Evolutionary conservation across 345 rosid genomes (phyloP).

Genomic region (Carallia pectinifolia): DNA sequence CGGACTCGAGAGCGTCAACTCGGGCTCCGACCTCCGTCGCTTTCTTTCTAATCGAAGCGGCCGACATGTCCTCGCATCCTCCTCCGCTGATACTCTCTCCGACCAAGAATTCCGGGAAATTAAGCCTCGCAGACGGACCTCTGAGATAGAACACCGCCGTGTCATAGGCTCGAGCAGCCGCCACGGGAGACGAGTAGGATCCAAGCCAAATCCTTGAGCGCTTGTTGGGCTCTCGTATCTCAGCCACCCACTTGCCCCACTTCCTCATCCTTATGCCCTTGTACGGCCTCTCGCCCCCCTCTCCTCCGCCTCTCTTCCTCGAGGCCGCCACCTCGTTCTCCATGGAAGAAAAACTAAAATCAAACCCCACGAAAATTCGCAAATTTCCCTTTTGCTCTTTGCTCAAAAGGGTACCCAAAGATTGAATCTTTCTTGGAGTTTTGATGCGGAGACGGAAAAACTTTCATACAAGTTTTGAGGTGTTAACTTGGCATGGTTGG

Average conservation of each 20-base stretch:
- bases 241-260: constrained; percentile 99
- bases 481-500: background rate
- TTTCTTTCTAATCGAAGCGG: constrained; percentile 77
- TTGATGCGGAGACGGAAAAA: constrained; percentile 4
- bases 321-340: constrained; percentile 19
- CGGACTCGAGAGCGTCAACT: constrained; percentile 80
- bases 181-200: constrained; percentile 85
- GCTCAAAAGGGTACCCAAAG: background rate
- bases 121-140: constrained; percentile 91
- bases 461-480: background rate
- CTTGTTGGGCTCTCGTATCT: constrained; percentile 95
- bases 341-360: background rate
- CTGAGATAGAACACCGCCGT: constrained; percentile 88
- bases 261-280: constrained; percentile 99
- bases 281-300: constrained; percentile 49
- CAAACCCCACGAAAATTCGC: background rate
- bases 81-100: constrained; percentile 45
- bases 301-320: constrained; percentile 25
- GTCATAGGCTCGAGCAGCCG: constrained; percentile 97
- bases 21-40: constrained; percentile 92
- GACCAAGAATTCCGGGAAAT: constrained; percentile 76
- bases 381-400: background rate
- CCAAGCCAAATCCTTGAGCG: constrained; percentile 97
- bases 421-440: background rate
- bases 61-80: constrained; percentile 59